phyloP scores from a whole-genome alignment of 257 asterid species.

The Solanum pimpinellifolium region DNA sequence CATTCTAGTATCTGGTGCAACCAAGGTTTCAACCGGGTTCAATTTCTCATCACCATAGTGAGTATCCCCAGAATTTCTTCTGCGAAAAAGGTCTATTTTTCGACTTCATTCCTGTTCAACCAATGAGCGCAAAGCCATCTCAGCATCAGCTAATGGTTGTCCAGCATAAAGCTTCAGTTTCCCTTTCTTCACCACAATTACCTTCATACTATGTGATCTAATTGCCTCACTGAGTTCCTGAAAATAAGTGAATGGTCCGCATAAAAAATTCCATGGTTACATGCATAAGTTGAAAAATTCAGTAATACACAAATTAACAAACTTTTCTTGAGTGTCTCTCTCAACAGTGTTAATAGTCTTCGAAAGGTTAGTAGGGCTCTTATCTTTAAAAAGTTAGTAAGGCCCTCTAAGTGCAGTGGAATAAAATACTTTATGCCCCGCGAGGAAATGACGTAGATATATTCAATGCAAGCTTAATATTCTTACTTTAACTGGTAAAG shows the following conservation, averaged over 20 bases:
- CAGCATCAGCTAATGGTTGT: conserved; percentile 73
- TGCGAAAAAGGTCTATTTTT: neutral
- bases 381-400: neutral
- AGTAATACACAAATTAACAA: neutral
- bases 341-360: neutral
- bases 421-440: neutral
- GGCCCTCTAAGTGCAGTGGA: neutral
- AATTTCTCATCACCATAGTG: neutral
- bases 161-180: conserved; percentile 80
- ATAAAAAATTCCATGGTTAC: neutral
- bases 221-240: conserved; percentile 59
- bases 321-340: neutral
- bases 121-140: conserved; percentile 52
- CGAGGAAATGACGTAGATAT: neutral
- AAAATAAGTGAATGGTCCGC: neutral
- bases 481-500: conserved; percentile 57
- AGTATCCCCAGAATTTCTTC: neutral
- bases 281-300: neutral
- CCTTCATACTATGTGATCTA: conserved; percentile 22
- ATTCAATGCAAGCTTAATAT: neutral
- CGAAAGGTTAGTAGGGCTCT: neutral
- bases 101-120: conserved; percentile 16
- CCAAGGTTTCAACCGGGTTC: neutral
- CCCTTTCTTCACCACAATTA: conserved; percentile 70
- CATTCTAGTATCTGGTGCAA: neutral